phyloP scores from a whole-genome alignment of 257 asterid species.

The Solanum megistacrolobum region DNA sequence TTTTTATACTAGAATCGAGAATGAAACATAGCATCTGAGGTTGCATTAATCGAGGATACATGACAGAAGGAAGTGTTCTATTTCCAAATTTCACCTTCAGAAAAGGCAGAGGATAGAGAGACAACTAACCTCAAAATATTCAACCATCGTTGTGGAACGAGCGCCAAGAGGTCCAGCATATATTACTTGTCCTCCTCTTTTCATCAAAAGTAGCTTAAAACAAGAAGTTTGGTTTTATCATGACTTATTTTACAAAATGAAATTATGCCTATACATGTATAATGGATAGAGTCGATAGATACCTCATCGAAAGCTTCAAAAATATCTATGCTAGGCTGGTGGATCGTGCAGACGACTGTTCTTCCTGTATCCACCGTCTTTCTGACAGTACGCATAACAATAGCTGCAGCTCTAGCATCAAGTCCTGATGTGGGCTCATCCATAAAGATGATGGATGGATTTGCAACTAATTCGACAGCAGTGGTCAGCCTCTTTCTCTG shows the following conservation, averaged over 20 bases:
- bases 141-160: conserved; percentile 48
- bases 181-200: conserved; percentile 76
- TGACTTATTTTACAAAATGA: background rate
- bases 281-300: background rate
- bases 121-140: conserved; percentile 58
- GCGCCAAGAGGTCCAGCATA: conserved; percentile 64
- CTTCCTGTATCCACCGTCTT: conserved; percentile 85
- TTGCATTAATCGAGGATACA: background rate
- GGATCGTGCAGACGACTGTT: conserved; percentile 82
- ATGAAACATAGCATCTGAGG: background rate
- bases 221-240: background rate
- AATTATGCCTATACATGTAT: background rate
- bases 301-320: conserved; percentile 94
- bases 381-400: conserved; percentile 77
- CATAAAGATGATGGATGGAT: conserved; percentile 84
- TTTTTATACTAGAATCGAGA: background rate
- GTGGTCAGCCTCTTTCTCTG: conserved; percentile 81
- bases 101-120: background rate
- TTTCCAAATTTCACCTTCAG: background rate
- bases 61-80: background rate
- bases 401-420: conserved; percentile 91
- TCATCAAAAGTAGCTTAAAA: conserved; percentile 51
- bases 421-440: conserved; percentile 91
- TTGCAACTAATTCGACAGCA: conserved; percentile 79
- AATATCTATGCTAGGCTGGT: conserved; percentile 82